Conservation (phyloP, 371 early-diverging fungal genomes). For the Blakeslea trispora region DNA sequence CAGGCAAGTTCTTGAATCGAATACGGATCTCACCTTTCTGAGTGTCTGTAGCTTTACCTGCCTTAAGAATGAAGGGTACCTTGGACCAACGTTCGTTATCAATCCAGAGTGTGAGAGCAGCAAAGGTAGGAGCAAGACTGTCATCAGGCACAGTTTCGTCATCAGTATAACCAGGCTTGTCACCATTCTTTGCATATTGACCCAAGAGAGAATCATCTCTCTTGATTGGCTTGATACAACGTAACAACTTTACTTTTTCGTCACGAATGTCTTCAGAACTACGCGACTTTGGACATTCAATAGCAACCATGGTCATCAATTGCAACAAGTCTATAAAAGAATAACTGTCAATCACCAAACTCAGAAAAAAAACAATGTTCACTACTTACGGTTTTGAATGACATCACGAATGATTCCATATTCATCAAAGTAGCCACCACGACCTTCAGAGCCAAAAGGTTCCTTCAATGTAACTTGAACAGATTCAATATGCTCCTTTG, state of each 20-base stretch:
- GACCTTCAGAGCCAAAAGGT: slow-evolving; percentile 95
- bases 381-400: slow-evolving; percentile 92
- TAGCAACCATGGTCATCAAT: slow-evolving; percentile 85
- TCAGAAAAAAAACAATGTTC: background rate
- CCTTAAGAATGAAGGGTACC: slow-evolving; percentile 95
- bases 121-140: slow-evolving; percentile 88
- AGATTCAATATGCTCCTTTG: slow-evolving; percentile 82
- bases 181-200: slow-evolving; percentile 83
- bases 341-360: too few species aligned
- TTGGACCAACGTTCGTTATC: slow-evolving; percentile 95
- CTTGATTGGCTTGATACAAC: slow-evolving; percentile 72
- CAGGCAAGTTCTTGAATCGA: slow-evolving; percentile 90
- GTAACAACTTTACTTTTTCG: slow-evolving; percentile 87
- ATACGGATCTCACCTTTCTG: slow-evolving; percentile 92
- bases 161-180: slow-evolving; percentile 87
- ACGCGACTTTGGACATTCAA: slow-evolving; percentile 83
- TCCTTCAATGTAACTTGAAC: slow-evolving; percentile 98
- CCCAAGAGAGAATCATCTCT: slow-evolving; percentile 83
- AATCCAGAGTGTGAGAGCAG: slow-evolving; percentile 82
- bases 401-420: slow-evolving; percentile 99
- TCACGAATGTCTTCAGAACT: slow-evolving; percentile 88
- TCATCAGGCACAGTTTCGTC: slow-evolving; percentile 83
- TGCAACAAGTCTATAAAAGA: slow-evolving; percentile 26
- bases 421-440: slow-evolving; percentile 99
- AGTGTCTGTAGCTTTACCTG: slow-evolving; percentile 94